These are phyloP conservation scores for Aspergillus sclerotioniger DNA, from an alignment of 495 filamentous ascomycete genomes.

Conservation along the genomic window DNA sequence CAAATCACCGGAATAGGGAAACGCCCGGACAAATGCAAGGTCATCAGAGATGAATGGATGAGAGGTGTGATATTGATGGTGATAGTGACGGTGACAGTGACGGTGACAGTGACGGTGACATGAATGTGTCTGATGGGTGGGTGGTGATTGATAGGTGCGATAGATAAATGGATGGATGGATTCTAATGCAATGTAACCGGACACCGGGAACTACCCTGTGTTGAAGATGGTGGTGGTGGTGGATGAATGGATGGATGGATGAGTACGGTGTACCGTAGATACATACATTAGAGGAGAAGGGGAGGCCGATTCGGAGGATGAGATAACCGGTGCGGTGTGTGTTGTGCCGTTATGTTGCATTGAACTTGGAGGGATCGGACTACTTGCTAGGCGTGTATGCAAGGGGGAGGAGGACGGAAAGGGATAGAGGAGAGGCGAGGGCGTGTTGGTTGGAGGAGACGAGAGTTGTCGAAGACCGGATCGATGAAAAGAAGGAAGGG, in stretches of 20 bases:
- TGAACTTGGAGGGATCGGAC: neutral
- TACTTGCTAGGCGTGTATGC: neutral
- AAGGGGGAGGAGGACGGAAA: neutral
- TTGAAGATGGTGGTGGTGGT: no score
- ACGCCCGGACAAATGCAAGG: slow-evolving; percentile 25
- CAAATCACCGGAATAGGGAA: slow-evolving; percentile 7
- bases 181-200: slow-evolving; percentile 1
- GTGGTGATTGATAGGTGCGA: neutral
- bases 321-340: neutral
- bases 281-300: neutral
- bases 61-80: no score
- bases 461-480: neutral
- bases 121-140: neutral
- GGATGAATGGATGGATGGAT: neutral
- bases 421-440: neutral
- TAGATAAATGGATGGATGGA: neutral
- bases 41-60: neutral
- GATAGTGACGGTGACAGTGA: no score
- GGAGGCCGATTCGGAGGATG: neutral
- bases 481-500: neutral
- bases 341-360: neutral
- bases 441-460: neutral
- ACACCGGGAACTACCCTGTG: neutral
- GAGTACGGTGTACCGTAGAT: neutral
- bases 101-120: no score